These are phyloP conservation scores for Ophiognomonia clavigignenti-juglandacearum DNA, from an alignment of 2,329 filamentous ascomycete genomes.

Conservation along the genomic window DNA sequence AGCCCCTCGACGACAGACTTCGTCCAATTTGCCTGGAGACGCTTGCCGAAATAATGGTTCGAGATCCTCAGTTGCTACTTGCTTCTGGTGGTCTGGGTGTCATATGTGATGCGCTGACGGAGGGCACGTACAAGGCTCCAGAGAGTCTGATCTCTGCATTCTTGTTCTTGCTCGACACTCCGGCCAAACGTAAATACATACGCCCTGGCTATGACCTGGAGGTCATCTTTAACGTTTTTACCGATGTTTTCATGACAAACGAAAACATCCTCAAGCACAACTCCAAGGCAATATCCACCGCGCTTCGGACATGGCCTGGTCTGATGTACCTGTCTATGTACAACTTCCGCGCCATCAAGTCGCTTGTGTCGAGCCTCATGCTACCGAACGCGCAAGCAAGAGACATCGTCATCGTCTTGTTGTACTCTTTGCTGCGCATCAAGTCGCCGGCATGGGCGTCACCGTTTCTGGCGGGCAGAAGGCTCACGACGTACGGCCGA, in stretches of 20 bases:
- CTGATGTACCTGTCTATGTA: slow-evolving; percentile 85
- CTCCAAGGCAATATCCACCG: slow-evolving; percentile 83
- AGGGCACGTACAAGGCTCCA: slow-evolving; percentile 87
- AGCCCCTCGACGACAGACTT: slow-evolving; percentile 78
- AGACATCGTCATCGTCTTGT: slow-evolving; percentile 80
- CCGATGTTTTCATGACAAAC: slow-evolving; percentile 65
- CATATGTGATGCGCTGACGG: slow-evolving; percentile 85
- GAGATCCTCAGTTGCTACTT: slow-evolving; percentile 75
- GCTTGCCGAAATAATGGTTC: slow-evolving; percentile 82
- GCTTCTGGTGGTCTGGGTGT: slow-evolving; percentile 79
- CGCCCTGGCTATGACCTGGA: slow-evolving; percentile 86
- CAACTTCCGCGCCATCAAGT: slow-evolving; percentile 77
- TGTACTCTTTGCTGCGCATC: slow-evolving; percentile 78
- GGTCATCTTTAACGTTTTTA: slow-evolving; percentile 86
- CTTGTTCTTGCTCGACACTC: slow-evolving; percentile 82
- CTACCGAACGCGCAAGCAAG: slow-evolving; percentile 51
- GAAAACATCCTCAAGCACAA: slow-evolving; percentile 72
- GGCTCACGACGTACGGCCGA: slow-evolving; percentile 93
- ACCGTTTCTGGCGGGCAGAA: slow-evolving; percentile 85
- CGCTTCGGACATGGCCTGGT: slow-evolving; percentile 91
- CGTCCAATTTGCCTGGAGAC: slow-evolving; percentile 91
- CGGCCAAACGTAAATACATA: slow-evolving; percentile 74
- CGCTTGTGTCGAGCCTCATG: slow-evolving; percentile 63
- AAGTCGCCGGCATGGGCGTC: slow-evolving; percentile 94
- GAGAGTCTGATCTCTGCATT: slow-evolving; percentile 87